Percentiles rank a stretch among this genome's conserved stretches.
Conservation (phyloP, 2,329 filamentous ascomycete species). For the Monosporascus sp. region DNA sequence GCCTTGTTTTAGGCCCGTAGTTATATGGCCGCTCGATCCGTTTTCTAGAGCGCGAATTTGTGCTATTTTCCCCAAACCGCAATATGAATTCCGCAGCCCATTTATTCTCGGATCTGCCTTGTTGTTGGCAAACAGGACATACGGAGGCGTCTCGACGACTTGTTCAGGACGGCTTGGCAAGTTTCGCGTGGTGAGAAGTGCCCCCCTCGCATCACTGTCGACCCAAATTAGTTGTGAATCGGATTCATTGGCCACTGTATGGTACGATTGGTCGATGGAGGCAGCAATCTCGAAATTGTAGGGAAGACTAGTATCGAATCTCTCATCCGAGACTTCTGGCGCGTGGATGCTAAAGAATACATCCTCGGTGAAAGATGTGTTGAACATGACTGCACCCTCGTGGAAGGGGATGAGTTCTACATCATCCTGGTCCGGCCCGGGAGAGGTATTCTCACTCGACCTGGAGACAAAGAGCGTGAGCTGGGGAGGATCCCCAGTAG, state of each 20-base stretch:
- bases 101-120: conserved; percentile 51
- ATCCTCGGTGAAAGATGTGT: conserved; percentile 55
- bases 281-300: conserved; percentile 81
- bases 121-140: conserved; percentile 71
- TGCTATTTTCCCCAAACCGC: conserved; percentile 65
- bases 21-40: conserved; percentile 40
- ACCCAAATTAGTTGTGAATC: conserved; percentile 65
- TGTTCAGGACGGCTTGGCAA: conserved; percentile 53
- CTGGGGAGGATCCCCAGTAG: conserved; percentile 55
- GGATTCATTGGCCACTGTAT: conserved; percentile 51
- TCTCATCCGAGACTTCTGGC: conserved; percentile 52
- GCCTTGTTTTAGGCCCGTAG: conserved; percentile 62
- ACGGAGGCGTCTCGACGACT: conserved; percentile 55
- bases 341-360: conserved; percentile 75
- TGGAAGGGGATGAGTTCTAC: conserved; percentile 48
- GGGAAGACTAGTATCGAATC: conserved; percentile 46
- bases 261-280: conserved; percentile 74
- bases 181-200: conserved; percentile 73
- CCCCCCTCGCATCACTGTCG: conserved; percentile 75
- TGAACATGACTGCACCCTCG: conserved; percentile 65
- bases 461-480: conserved; percentile 73
- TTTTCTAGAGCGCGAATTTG: conserved; percentile 55
- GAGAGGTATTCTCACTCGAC: conserved; percentile 55
- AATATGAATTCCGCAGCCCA: conserved; percentile 76
- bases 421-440: conserved; percentile 54